Base-by-base conservation (phyloP, 257 asterid species). In the Solanum virginianum region DNA sequence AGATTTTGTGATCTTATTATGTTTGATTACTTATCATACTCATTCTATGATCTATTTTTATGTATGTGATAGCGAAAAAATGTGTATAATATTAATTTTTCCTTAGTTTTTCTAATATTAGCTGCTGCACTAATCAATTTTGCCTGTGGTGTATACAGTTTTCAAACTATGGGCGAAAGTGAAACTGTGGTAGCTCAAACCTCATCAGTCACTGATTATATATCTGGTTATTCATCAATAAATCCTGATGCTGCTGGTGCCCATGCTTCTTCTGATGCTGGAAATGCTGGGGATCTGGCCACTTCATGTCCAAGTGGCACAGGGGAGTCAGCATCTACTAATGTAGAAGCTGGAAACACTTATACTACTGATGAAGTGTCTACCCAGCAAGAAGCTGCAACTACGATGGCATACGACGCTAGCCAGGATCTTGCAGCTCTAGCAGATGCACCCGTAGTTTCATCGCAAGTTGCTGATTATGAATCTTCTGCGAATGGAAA, bases 401-500 rank as follows among this genome's bases (percentile, higher is more conserved):
- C 71, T 84, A 81, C 49, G 45, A 77, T 54, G 84, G 85, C 87
- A 62, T 86, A 80, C 60, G 91, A 88, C 59, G 75, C 88, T 72
- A 86, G 86, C 83, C 90, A 89, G 86, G 82, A 88, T 74, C 84
- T 88, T 86, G 62, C 87, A 49, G 89, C 85, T 87, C 83, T 69
- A 83, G 87, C 88, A 55, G 86, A 86, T 85, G 71, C 90, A 68
- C 84, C 91, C 6, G 29, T 22, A 49, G 92, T 88, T 66, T 82
- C 93, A 79, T 81, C 90, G 70, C 91, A 91, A 87, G 86, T 56
- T 87, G 81, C 88, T 89, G 90, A 86, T 54, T 87, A 90, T 85
- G 93, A 89, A 75, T 79, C 94, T 74, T 88, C 94, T 85, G 85
- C 91, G 86, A 91, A 88, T 79, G 91, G 80, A 6, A 89, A 87